Evolutionary conservation across 495 filamentous ascomycete genomes (phyloP).

Genomic region (Symbiotaphrina buchneri): DNA sequence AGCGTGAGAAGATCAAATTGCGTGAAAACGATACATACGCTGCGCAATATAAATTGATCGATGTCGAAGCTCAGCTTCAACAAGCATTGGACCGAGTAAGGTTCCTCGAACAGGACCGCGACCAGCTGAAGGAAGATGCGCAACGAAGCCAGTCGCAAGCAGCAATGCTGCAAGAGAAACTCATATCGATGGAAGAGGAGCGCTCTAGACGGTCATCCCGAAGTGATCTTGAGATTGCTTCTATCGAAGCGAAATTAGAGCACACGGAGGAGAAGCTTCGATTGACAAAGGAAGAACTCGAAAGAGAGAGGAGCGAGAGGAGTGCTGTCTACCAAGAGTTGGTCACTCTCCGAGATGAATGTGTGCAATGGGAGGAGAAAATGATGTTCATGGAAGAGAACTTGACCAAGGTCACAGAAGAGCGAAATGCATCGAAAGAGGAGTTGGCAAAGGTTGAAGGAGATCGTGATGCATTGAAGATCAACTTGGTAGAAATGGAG

Average conservation of each 20-base stretch:
- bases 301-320: constrained; percentile 3
- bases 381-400: too few species aligned
- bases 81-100: constrained; percentile 36
- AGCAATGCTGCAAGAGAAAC: constrained; percentile 8
- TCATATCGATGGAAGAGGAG: constrained; percentile 12
- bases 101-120: constrained; percentile 46
- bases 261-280: constrained; percentile 18
- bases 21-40: constrained; percentile 59
- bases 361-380: too few species aligned
- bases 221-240: not conserved
- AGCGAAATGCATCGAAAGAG: not conserved
- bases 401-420: not conserved
- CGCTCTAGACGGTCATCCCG: constrained; percentile 3
- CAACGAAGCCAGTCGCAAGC: constrained; percentile 19
- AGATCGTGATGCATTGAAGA: constrained; percentile 23
- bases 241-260: constrained; percentile 3
- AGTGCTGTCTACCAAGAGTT: too few species aligned
- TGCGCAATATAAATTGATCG: constrained; percentile 47
- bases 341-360: too few species aligned
- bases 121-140: constrained; percentile 38
- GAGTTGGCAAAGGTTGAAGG: constrained; percentile 11
- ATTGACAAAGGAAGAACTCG: constrained; percentile 6
- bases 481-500: constrained; percentile 15
- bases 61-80: constrained; percentile 51
- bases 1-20: constrained; percentile 19